Conservation (phyloP, 2,329 filamentous ascomycete genomes). For the Aspergillus thermomutatus region DNA sequence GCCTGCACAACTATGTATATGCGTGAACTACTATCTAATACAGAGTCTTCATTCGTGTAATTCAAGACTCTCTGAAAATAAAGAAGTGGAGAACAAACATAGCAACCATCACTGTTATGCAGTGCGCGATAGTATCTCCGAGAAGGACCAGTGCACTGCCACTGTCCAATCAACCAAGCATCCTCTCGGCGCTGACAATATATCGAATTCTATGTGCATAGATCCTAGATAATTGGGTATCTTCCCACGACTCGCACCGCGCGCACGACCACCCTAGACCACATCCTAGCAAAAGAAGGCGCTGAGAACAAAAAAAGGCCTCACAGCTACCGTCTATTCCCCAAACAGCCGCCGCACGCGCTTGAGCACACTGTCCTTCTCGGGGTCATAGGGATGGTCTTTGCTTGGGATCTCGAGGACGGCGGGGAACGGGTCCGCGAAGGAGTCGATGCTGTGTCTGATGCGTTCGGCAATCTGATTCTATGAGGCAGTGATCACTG, state of each 20-base stretch:
- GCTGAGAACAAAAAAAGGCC: conserved; percentile 2
- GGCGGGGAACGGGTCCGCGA: conserved; percentile 92
- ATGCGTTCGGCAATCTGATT: conserved; percentile 86
- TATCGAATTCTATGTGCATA: conserved; percentile 6
- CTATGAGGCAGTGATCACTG: neutral
- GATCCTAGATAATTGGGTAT: conserved; percentile 14
- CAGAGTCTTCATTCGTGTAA: neutral
- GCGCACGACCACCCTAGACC: neutral
- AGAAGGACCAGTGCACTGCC: no score
- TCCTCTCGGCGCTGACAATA: neutral
- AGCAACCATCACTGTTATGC: neutral
- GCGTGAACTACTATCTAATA: neutral
- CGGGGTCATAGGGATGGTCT: conserved; percentile 97
- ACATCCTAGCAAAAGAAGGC: neutral
- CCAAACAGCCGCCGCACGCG: conserved; percentile 73
- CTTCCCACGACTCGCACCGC: conserved; percentile 4
- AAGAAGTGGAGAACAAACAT: neutral
- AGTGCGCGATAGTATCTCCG: no score
- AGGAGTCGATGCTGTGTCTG: conserved; percentile 82
- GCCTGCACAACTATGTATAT: conserved; percentile 1
- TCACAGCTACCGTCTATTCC: conserved; percentile 37
- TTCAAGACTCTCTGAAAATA: neutral
- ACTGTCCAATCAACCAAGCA: neutral
- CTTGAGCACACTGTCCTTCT: conserved; percentile 96
- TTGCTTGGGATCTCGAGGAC: conserved; percentile 97